A percentile compares a stretch with the other conserved stretches of the same genome.
These are phyloP conservation scores for Bertia moriformis DNA, from an alignment of 2,329 filamentous ascomycete species.

Conservation along the genomic window DNA sequence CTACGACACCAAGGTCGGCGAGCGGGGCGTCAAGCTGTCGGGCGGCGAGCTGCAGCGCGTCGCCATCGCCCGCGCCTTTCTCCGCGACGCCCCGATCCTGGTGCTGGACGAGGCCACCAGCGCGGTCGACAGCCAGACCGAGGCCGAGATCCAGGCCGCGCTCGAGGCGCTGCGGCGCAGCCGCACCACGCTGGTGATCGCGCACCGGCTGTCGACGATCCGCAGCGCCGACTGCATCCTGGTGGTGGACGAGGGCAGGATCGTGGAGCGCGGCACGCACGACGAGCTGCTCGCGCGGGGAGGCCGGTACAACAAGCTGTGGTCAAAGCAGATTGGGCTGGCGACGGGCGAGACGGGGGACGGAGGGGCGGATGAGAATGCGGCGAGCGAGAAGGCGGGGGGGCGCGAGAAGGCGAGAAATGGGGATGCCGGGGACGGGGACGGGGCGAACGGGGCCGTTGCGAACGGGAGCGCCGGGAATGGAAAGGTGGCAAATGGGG, in stretches of 20 bases:
- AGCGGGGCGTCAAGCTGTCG: constrained; percentile 63
- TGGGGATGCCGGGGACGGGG: no score
- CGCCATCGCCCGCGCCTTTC: constrained; percentile 62
- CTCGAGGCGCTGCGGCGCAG: constrained; percentile 44
- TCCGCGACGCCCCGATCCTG: constrained; percentile 56
- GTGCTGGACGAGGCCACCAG: constrained; percentile 69
- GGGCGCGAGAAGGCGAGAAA: no score
- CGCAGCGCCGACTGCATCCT: constrained; percentile 67
- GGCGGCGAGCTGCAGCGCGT: constrained; percentile 78
- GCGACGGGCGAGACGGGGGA: no score
- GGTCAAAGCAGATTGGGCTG: background rate
- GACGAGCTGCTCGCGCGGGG: constrained; percentile 49
- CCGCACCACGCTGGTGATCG: constrained; percentile 60
- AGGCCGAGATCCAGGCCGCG: constrained; percentile 48
- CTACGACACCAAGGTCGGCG: constrained; percentile 63
- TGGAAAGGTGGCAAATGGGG: no score
- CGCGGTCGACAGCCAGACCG: constrained; percentile 39
- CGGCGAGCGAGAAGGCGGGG: no score
- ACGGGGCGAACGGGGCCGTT: no score
- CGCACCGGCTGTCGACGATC: constrained; percentile 62
- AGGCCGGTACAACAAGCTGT: background rate
- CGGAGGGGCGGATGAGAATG: no score
- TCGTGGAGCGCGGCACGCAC: constrained; percentile 65
- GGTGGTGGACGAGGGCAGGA: constrained; percentile 56
- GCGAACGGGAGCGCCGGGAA: no score